phyloP scores from a whole-genome alignment of 805 yeast genomes.

The Metschnikowia dekortorum region DNA sequence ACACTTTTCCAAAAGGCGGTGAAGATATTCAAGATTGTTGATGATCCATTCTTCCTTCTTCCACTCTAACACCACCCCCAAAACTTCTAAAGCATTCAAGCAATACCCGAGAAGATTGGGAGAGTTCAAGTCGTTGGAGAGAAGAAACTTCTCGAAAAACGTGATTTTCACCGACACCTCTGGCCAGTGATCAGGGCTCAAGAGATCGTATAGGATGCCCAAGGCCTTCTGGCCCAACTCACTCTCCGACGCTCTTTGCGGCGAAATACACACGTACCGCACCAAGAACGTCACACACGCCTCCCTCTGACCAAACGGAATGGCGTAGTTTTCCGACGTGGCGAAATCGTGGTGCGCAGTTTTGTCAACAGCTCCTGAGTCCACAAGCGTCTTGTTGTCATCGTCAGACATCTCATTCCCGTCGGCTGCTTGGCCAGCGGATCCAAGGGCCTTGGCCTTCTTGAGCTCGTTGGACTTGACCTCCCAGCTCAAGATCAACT shows the following conservation, averaged over 20 bases:
- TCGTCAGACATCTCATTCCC: slow-evolving; percentile 1
- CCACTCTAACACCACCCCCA: slow-evolving; percentile 77
- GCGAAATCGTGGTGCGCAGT: slow-evolving; percentile 32
- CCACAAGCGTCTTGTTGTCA: slow-evolving; percentile 2
- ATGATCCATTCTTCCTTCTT: slow-evolving; percentile 76
- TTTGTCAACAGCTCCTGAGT: background rate
- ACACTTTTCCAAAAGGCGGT: slow-evolving; percentile 72
- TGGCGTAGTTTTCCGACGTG: slow-evolving; percentile 47
- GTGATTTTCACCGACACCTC: slow-evolving; percentile 83
- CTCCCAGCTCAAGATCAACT: slow-evolving; percentile 84
- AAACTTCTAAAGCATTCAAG: slow-evolving; percentile 85
- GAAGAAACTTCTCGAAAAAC: slow-evolving; percentile 83
- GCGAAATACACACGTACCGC: slow-evolving; percentile 81
- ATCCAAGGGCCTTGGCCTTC: slow-evolving; percentile 4
- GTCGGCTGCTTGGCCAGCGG: background rate
- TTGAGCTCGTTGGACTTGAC: slow-evolving; percentile 35
- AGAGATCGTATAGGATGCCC: slow-evolving; percentile 65
- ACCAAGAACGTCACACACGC: slow-evolving; percentile 86
- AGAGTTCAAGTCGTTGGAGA: slow-evolving; percentile 69
- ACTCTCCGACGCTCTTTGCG: slow-evolving; percentile 78
- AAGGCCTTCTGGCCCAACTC: slow-evolving; percentile 79
- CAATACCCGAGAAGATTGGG: slow-evolving; percentile 72
- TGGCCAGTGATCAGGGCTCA: slow-evolving; percentile 76
- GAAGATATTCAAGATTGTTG: slow-evolving; percentile 63
- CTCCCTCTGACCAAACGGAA: slow-evolving; percentile 79